Evolutionary conservation across 441 rosid species (phyloP).

Genomic region (Hura crepitans): DNA sequence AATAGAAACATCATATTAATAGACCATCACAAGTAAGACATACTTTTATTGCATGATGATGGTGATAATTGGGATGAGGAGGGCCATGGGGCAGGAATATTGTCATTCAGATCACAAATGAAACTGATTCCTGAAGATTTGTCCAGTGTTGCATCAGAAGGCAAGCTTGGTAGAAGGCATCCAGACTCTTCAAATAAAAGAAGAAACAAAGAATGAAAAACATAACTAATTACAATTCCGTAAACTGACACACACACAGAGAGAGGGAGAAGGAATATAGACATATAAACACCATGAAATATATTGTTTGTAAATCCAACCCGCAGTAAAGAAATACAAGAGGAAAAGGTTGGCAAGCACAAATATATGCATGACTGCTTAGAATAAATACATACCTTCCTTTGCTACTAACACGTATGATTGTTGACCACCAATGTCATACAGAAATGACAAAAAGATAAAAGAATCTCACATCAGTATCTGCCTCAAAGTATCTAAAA

Average conservation of each 20-base stretch:
- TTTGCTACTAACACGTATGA: slow-evolving; percentile 37
- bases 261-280: background rate
- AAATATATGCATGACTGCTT: slow-evolving; percentile 5
- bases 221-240: background rate
- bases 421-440: slow-evolving; percentile 18
- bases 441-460: slow-evolving; percentile 7
- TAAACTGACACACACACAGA: background rate
- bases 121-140: slow-evolving; percentile 71
- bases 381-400: slow-evolving; percentile 38
- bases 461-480: slow-evolving; percentile 26
- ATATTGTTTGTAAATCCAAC: background rate
- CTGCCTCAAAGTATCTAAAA: slow-evolving; percentile 1
- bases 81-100: slow-evolving; percentile 97
- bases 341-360: background rate
- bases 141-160: slow-evolving; percentile 87
- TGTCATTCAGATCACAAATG: slow-evolving; percentile 91
- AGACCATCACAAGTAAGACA: background rate
- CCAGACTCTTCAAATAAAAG: slow-evolving; percentile 54
- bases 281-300: background rate
- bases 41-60: slow-evolving; percentile 74
- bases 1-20: background rate
- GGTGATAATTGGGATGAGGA: slow-evolving; percentile 51
- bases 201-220: background rate
- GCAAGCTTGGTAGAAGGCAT: slow-evolving; percentile 91
- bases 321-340: background rate